Evolutionary conservation across 306 rosid species (phyloP), one percentile per base, ranked within the genome.

Genomic region (Quercus berberidifolia): DNA sequence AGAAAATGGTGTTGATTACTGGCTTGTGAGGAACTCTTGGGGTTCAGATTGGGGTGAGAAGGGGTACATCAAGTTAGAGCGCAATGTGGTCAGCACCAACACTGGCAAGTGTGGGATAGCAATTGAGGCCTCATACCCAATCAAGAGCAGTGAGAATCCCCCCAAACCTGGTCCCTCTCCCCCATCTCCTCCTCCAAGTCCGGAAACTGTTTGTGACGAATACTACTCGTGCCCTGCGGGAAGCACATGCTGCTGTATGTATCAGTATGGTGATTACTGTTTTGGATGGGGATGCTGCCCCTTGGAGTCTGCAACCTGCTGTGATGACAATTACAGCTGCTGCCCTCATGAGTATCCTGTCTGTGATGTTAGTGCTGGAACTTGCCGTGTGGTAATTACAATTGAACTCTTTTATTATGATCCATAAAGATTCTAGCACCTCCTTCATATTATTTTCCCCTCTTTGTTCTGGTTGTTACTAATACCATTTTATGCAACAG

Each of bases 281-380:
- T 92, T 91, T 26, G 97, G 87, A 55, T 95, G 98, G 98, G 98
- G 99, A 81, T 95, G 99, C 74, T 95, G 99, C 78, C 94, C 97
- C 2, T 49, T 86, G 19, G 91, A 95, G 78, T 89, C 96, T 33
- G 98, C 96, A 19, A 91, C 99, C 14, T 95, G 95, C 72, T 95
- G 98, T 10, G 96, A 85, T 2, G 99, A 95, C 49, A 78, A 85
- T 21, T 73, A 73, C 65, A 95, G 96, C 38, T 95, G 99, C 69
- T 95, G 99, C 74, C 99, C 99, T 31, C 83, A 79, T 3, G 97
- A 90, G 1, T 95, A 82, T 73, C 99, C 99, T 3, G 43, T 95
- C 55, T 95, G 98, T 12, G 98, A 92, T 77, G 65, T 80, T 43
- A 46, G 18, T 0, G 84, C 90, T 7, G 94, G 86, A 82, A 77